Conservation (phyloP, 148 eudicot genomes). For the Rhododendron simsii region DNA sequence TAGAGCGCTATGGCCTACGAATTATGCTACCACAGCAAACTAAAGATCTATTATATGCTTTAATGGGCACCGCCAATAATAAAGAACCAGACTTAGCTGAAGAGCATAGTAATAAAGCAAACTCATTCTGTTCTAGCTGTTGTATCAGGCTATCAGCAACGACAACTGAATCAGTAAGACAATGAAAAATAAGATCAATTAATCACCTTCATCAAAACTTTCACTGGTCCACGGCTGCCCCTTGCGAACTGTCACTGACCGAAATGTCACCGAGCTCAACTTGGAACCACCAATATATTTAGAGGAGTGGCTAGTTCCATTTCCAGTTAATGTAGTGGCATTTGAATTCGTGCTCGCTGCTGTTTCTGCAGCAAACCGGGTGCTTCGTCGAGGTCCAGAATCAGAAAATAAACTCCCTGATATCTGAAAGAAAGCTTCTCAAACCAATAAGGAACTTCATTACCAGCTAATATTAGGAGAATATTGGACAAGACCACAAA, state of each 20-base stretch:
- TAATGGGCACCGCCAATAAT: background rate
- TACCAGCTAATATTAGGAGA: background rate
- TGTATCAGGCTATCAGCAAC: background rate
- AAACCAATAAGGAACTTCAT: conserved; percentile 13
- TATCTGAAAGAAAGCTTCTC: too few relatives aligned
- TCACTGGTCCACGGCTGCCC: conserved; percentile 63
- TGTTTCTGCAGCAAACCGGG: conserved; percentile 74
- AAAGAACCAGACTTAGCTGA: background rate
- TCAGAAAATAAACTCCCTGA: conserved; percentile 46
- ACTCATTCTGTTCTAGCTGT: background rate
- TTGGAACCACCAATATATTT: conserved; percentile 64
- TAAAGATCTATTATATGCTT: background rate
- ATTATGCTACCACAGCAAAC: background rate
- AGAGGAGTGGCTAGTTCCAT: conserved; percentile 72
- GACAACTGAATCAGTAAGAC: background rate
- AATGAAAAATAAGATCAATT: background rate
- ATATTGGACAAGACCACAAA: background rate
- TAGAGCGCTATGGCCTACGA: background rate
- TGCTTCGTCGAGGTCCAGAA: conserved; percentile 82
- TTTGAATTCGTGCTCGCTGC: conserved; percentile 39
- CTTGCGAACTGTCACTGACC: conserved; percentile 66
- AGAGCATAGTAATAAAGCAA: background rate
- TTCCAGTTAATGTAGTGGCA: conserved; percentile 45
- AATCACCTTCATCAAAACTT: conserved; percentile 74
- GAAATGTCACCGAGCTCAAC: conserved; percentile 51